These are phyloP conservation scores for Scenedesmus sp. DNA, from an alignment of 163 green algal species.

Conservation along the genomic window DNA sequence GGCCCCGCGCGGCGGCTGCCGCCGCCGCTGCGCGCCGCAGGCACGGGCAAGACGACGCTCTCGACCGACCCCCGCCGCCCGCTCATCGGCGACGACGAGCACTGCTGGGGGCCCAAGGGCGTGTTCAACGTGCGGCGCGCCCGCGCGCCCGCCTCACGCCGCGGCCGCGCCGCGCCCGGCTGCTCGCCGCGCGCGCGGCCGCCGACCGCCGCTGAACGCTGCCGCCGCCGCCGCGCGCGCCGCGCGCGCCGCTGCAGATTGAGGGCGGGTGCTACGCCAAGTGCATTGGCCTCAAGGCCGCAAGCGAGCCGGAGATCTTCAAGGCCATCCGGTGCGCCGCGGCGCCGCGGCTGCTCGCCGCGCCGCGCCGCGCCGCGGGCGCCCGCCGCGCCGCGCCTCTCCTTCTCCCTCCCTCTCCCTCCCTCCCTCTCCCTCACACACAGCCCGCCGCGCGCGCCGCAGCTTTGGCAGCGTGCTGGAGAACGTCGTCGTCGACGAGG, in stretches of 20 bases:
- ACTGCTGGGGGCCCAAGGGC: constrained; percentile 92
- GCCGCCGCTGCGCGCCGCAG: constrained; percentile 40
- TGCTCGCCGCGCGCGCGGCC: too few species aligned
- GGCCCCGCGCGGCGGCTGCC: not conserved
- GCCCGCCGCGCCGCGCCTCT: too few species aligned
- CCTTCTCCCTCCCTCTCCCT: too few species aligned
- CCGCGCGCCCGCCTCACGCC: too few species aligned
- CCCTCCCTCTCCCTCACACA: not conserved
- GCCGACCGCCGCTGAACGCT: too few species aligned
- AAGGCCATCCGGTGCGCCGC: constrained; percentile 79
- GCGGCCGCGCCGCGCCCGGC: too few species aligned
- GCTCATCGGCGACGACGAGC: constrained; percentile 97
- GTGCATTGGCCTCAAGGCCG: constrained; percentile 87
- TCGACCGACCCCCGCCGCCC: constrained; percentile 84
- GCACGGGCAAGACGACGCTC: constrained; percentile 98
- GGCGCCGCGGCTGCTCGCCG: too few species aligned
- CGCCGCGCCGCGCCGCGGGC: too few species aligned
- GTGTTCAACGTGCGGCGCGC: too few species aligned
- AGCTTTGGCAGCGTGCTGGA: constrained; percentile 91
- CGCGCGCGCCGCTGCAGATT: not conserved
- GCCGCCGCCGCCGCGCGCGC: not conserved
- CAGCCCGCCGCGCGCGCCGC: too few species aligned
- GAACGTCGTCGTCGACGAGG: constrained; percentile 92
- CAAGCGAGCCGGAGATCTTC: constrained; percentile 91
- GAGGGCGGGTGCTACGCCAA: constrained; percentile 99